phyloP scores from a whole-genome alignment of 2,329 filamentous ascomycete species.

The Coniochaeta sp. region DNA sequence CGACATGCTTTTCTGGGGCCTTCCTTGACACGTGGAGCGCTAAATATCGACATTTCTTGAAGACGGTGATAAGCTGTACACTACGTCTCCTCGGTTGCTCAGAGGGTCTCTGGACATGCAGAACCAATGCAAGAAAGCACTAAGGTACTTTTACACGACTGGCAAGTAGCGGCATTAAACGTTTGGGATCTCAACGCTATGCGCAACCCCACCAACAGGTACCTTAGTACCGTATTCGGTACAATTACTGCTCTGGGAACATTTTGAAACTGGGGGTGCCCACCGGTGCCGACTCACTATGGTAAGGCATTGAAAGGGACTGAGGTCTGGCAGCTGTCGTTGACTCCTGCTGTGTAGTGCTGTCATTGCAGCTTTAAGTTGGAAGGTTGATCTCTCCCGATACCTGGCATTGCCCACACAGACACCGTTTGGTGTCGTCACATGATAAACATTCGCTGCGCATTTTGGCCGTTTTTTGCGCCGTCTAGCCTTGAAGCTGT shows the following conservation, averaged over 20 bases:
- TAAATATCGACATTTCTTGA: background rate
- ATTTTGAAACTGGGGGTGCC: background rate
- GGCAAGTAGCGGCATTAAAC: slow-evolving; percentile 14
- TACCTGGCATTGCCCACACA: background rate
- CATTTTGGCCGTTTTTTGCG: background rate
- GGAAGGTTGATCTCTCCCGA: background rate
- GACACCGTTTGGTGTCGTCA: background rate
- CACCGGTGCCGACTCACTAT: background rate
- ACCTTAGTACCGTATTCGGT: background rate
- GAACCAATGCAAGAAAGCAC: background rate
- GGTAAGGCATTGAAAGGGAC: background rate
- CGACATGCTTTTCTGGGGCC: background rate
- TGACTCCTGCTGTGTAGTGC: background rate
- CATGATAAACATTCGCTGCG: background rate
- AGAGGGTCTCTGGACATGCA: background rate
- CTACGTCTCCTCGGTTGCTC: background rate
- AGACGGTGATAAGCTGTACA: no score
- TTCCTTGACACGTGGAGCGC: background rate
- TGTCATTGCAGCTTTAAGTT: background rate
- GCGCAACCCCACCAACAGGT: background rate
- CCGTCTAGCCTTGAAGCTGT: background rate
- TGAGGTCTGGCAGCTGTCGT: background rate
- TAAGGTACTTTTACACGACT: no score
- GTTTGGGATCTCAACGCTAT: background rate
- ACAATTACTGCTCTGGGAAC: background rate